A percentile compares a stretch with the other conserved stretches of the same genome.
Evolutionary conservation across 2,329 filamentous ascomycete species (phyloP).

Genomic region (Alternaria gansuensis): DNA sequence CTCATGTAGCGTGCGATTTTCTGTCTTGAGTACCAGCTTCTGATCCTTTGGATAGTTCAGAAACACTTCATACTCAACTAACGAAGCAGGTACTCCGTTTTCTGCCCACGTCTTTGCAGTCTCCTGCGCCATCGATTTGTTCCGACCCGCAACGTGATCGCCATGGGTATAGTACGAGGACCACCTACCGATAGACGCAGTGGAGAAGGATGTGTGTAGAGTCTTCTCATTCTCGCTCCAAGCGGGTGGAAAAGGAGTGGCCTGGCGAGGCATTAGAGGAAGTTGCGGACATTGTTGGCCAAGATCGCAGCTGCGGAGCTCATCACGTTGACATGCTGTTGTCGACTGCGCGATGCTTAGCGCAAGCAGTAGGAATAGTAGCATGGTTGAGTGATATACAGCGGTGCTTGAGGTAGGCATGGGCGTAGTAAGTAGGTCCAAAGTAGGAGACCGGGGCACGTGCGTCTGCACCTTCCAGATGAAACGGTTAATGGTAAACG

Average conservation of each 20-base stretch:
- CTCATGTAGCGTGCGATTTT: conserved; percentile 43
- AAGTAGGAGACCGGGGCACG: neutral
- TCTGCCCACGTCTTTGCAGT: conserved; percentile 45
- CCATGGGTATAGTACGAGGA: conserved; percentile 53
- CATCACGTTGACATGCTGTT: neutral
- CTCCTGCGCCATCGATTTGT: conserved; percentile 51
- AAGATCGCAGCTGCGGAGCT: neutral
- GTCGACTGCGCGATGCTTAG: neutral
- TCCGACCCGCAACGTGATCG: conserved; percentile 45
- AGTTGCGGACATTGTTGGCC: neutral
- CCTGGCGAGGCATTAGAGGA: conserved; percentile 18
- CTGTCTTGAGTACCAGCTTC: conserved; percentile 40
- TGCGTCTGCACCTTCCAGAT: neutral
- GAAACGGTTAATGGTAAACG: neutral
- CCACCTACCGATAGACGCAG: conserved; percentile 49
- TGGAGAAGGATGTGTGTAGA: conserved; percentile 53
- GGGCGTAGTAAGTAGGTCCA: neutral
- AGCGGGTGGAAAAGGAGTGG: conserved; percentile 43
- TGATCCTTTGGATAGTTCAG: conserved; percentile 52
- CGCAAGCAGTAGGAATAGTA: neutral
- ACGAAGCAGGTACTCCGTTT: conserved; percentile 31
- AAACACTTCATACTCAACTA: conserved; percentile 53
- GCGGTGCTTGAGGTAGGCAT: neutral
- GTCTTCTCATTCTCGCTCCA: conserved; percentile 50
- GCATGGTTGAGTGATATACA: neutral